These are phyloP conservation scores for Phaseolus lunatus DNA, from an alignment of 306 rosid species.

Conservation along the genomic window DNA sequence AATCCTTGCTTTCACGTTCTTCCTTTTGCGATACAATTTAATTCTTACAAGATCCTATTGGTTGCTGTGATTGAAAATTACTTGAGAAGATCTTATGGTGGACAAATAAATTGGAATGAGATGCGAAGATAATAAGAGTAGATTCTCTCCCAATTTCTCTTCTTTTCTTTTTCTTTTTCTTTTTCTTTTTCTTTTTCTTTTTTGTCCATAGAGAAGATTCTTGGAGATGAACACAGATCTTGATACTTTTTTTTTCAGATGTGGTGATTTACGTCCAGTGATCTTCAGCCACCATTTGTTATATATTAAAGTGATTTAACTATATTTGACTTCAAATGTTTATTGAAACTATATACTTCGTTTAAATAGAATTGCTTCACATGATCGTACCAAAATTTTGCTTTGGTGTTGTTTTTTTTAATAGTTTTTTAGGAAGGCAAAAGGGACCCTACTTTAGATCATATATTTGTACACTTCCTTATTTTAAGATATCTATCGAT, in stretches of 20 bases:
- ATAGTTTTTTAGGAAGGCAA: neutral
- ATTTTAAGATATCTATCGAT: neutral
- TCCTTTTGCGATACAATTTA: neutral
- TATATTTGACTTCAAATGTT: neutral
- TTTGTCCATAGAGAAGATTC: neutral
- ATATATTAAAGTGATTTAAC: neutral
- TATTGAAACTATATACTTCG: neutral
- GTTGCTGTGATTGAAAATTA: neutral
- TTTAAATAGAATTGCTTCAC: neutral
- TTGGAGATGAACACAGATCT: neutral
- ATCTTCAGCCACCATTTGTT: neutral
- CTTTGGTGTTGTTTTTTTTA: neutral
- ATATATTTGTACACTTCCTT: neutral
- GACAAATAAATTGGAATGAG: neutral
- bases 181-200: neutral
- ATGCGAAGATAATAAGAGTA: neutral
- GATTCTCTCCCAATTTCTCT: neutral
- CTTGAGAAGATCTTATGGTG: neutral
- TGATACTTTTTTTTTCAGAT: neutral
- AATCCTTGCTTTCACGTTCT: neutral
- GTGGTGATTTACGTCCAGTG: neutral
- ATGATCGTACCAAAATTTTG: neutral
- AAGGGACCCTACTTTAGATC: neutral
- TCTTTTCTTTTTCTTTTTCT: neutral
- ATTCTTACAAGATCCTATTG: neutral